Evolutionary conservation across 768 basidiomycete species (phyloP).

Genomic region (Leccinum uliginosum): DNA sequence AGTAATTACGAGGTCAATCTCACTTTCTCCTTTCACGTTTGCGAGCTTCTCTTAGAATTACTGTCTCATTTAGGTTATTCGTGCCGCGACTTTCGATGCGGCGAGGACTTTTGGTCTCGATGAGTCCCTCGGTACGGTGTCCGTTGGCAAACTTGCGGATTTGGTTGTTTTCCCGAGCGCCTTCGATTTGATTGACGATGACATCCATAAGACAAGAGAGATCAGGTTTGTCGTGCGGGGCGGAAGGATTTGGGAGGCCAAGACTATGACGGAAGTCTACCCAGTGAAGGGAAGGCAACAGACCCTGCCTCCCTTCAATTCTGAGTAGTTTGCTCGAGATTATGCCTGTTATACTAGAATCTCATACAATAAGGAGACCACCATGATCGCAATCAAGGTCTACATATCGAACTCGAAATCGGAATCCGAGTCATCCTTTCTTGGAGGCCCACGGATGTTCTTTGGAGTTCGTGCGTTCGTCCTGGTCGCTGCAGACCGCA

Average conservation of each 20-base stretch:
- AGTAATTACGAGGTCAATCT: constrained; percentile 60
- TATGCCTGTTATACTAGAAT: not conserved
- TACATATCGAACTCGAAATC: constrained; percentile 76
- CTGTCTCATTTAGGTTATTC: constrained; percentile 45
- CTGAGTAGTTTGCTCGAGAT: constrained; percentile 26
- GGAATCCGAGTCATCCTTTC: constrained; percentile 69
- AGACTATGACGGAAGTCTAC: constrained; percentile 67
- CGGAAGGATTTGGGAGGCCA: constrained; percentile 67
- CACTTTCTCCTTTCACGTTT: not conserved
- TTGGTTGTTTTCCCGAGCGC: constrained; percentile 61
- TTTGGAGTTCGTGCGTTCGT: constrained; percentile 48
- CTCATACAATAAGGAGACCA: not conserved
- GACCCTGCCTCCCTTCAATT: constrained; percentile 55
- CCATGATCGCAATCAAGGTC: constrained; percentile 3
- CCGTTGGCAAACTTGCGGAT: constrained; percentile 66
- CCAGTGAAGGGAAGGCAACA: constrained; percentile 58
- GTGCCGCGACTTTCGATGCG: constrained; percentile 63
- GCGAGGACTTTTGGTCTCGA: constrained; percentile 63
- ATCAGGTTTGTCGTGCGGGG: constrained; percentile 57
- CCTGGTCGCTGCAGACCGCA: constrained; percentile 55
- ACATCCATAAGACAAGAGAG: constrained; percentile 47
- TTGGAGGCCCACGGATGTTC: constrained; percentile 48
- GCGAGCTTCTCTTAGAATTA: not conserved
- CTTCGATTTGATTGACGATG: constrained; percentile 52
- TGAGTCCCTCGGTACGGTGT: constrained; percentile 57